These are phyloP conservation scores for Entoloma clypeatum DNA, from an alignment of 1,284 basidiomycete species.

Conservation along the genomic window DNA sequence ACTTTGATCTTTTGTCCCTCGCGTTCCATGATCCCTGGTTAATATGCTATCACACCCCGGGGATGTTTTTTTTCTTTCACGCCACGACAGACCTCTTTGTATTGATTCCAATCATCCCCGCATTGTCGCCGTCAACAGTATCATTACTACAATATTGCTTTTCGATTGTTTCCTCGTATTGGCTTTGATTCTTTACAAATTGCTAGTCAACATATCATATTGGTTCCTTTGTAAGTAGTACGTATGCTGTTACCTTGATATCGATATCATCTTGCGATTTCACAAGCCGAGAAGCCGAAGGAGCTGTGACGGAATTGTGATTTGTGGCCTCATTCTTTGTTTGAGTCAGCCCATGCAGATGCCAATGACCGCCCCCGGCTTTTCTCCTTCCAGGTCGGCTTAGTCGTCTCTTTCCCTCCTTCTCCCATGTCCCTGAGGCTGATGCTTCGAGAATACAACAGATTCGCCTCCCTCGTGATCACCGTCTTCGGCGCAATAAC, in stretches of 20 bases:
- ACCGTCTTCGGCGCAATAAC: constrained; percentile 53
- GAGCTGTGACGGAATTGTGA: not conserved
- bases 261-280: not conserved
- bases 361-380: constrained; percentile 13
- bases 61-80: too few species aligned
- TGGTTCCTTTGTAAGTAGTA: constrained; percentile 8
- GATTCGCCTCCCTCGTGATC: constrained; percentile 52
- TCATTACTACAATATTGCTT: too few species aligned
- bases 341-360: constrained; percentile 21
- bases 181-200: too few species aligned
- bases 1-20: constrained; percentile 10
- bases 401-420: constrained; percentile 3
- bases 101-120: too few species aligned
- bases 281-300: not conserved
- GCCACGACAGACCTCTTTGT: too few species aligned
- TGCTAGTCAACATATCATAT: constrained; percentile 11
- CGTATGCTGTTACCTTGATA: constrained; percentile 3
- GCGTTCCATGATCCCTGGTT: too few species aligned
- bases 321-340: constrained; percentile 5
- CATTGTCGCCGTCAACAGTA: too few species aligned
- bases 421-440: constrained; percentile 13
- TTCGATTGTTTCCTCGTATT: too few species aligned
- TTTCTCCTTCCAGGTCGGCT: constrained; percentile 12
- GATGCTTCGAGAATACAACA: constrained; percentile 32
- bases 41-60: too few species aligned